Conservation (phyloP, 1,139 yeast genomes). For the Taiozyma sp. region DNA sequence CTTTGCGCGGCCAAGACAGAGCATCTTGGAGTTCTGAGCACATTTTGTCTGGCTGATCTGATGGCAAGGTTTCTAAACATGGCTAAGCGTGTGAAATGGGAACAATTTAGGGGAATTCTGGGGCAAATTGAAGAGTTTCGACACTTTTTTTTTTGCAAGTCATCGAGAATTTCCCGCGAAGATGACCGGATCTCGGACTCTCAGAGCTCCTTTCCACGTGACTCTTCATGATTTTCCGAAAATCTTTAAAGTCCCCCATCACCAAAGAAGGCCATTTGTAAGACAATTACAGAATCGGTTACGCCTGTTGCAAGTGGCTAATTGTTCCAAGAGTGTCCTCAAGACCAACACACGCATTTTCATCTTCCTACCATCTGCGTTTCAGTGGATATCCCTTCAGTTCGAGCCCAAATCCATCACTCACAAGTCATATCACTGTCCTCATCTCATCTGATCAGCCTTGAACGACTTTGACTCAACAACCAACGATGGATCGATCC, state of each 20-base stretch:
- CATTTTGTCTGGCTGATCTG: background rate
- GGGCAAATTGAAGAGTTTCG: background rate
- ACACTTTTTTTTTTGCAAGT: background rate
- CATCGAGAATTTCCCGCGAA: background rate
- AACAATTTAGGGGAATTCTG: background rate
- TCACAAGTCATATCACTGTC: background rate
- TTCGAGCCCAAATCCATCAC: background rate
- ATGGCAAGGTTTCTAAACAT: slow-evolving; percentile 4
- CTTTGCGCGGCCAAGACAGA: slow-evolving; percentile 1
- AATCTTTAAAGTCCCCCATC: background rate
- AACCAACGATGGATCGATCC: slow-evolving; percentile 1
- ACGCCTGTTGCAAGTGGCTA: background rate
- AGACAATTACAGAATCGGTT: background rate
- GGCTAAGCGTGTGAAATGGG: background rate
- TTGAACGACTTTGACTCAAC: background rate
- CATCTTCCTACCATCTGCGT: no score
- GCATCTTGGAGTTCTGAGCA: slow-evolving; percentile 1
- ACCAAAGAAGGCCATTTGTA: background rate
- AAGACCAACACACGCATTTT: no score
- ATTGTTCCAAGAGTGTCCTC: no score
- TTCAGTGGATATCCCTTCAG: background rate
- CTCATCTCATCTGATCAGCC: background rate
- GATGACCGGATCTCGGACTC: background rate
- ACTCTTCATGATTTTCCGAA: background rate
- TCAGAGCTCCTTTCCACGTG: background rate